Evolutionary conservation across 306 rosid species (phyloP).

Genomic region (Herpetospermum pedunculosum): DNA sequence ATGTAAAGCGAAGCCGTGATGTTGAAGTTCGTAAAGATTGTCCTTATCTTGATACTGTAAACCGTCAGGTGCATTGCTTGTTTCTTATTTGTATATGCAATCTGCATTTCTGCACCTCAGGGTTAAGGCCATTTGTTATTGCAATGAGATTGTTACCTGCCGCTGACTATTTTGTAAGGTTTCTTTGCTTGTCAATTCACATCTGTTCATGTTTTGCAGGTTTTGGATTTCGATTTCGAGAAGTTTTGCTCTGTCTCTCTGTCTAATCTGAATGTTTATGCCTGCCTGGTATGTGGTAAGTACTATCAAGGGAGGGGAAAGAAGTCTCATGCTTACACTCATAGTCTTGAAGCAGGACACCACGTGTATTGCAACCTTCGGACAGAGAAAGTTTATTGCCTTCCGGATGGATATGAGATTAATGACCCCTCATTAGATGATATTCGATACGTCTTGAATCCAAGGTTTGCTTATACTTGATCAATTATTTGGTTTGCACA

Average conservation of each 20-base stretch:
- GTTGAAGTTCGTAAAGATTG: slow-evolving; percentile 90
- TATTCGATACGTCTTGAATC: slow-evolving; percentile 87
- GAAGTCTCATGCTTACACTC: slow-evolving; percentile 96
- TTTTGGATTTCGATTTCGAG: slow-evolving; percentile 97
- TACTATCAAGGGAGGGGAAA: slow-evolving; percentile 95
- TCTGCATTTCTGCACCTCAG: not conserved
- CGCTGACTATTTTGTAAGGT: not conserved
- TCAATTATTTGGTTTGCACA: not conserved
- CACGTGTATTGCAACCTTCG: slow-evolving; percentile 87
- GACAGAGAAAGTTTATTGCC: slow-evolving; percentile 93
- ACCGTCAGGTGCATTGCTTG: slow-evolving; percentile 66
- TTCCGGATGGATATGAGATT: slow-evolving; percentile 95
- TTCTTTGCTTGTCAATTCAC: not conserved
- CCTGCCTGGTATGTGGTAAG: slow-evolving; percentile 92
- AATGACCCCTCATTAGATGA: slow-evolving; percentile 95
- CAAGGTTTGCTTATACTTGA: slow-evolving; percentile 46
- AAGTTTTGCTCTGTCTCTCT: slow-evolving; percentile 86
- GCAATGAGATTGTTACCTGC: not conserved
- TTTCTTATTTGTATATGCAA: not conserved
- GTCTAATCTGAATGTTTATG: slow-evolving; percentile 86
- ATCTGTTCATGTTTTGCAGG: slow-evolving; percentile 32
- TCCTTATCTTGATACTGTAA: slow-evolving; percentile 91
- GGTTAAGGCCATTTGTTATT: not conserved
- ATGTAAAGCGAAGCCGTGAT: slow-evolving; percentile 48
- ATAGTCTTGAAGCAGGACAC: slow-evolving; percentile 95